phyloP scores from a whole-genome alignment of 257 asterid genomes.

The Salvia hispanica region DNA sequence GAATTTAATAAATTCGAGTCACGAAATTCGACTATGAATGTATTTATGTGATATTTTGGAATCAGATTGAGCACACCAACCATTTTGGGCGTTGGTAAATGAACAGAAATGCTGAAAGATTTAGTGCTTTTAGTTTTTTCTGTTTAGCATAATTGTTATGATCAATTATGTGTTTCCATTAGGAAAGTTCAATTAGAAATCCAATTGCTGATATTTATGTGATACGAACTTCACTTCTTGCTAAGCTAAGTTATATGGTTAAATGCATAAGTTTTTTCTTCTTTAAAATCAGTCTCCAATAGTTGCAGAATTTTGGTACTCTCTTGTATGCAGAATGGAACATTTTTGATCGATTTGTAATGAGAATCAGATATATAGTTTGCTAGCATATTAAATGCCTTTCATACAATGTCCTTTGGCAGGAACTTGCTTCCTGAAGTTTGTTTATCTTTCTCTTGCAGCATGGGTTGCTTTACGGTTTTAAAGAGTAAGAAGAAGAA shows the following conservation, averaged over 20 bases:
- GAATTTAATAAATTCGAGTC: background rate
- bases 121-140: background rate
- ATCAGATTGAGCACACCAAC: conserved; percentile 10
- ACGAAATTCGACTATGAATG: conserved; percentile 14
- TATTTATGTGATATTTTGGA: conserved; percentile 4
- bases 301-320: background rate
- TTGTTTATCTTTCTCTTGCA: conserved; percentile 28
- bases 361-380: conserved; percentile 8
- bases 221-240: background rate
- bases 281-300: background rate
- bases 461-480: conserved; percentile 86
- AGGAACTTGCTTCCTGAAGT: conserved; percentile 36
- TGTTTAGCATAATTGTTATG: no score
- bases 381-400: conserved; percentile 14
- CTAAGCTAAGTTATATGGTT: background rate
- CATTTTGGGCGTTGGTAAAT: background rate
- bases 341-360: background rate
- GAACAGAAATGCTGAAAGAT: background rate
- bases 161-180: background rate
- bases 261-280: background rate
- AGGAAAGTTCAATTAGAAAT: background rate
- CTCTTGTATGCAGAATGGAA: background rate
- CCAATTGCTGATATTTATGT: no score
- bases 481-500: conserved; percentile 73
- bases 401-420: conserved; percentile 15